Conservation (phyloP, 352 stramenopile genomes). For the Pythium phragmitis region DNA sequence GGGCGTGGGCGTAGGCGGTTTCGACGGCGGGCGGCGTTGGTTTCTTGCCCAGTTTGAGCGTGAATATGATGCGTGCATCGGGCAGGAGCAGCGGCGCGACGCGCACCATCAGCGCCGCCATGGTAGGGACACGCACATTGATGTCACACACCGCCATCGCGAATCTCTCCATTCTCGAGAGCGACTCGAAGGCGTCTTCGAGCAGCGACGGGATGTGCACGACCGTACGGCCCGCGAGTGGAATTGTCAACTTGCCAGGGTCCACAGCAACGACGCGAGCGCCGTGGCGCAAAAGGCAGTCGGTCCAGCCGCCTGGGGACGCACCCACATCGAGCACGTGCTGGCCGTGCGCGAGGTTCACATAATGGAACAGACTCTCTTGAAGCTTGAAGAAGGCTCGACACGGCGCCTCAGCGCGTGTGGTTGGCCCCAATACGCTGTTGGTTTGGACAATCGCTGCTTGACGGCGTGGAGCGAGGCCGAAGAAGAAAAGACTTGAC, state of each 20-base stretch:
- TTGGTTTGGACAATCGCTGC: not conserved
- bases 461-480: slow-evolving; percentile 15
- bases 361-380: slow-evolving; percentile 37
- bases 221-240: slow-evolving; percentile 24
- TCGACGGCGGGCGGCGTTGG: slow-evolving; percentile 29
- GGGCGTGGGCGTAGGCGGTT: slow-evolving; percentile 18
- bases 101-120: slow-evolving; percentile 33
- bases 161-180: slow-evolving; percentile 35
- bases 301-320: slow-evolving; percentile 55
- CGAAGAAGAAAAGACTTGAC: slow-evolving; percentile 40
- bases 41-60: slow-evolving; percentile 39
- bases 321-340: slow-evolving; percentile 52
- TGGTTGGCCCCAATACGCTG: not conserved
- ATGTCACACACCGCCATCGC: slow-evolving; percentile 50
- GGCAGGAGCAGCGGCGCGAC: slow-evolving; percentile 29
- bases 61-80: slow-evolving; percentile 30
- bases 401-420: slow-evolving; percentile 37
- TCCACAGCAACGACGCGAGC: slow-evolving; percentile 53
- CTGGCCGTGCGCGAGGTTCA: slow-evolving; percentile 22
- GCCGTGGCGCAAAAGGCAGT: slow-evolving; percentile 42
- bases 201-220: slow-evolving; percentile 46
- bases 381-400: slow-evolving; percentile 59
- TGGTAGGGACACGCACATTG: slow-evolving; percentile 34
- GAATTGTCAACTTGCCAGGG: slow-evolving; percentile 47
- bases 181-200: slow-evolving; percentile 33